These are phyloP conservation scores for Suillus subaureus DNA, from an alignment of 768 basidiomycete genomes.

Conservation along the genomic window DNA sequence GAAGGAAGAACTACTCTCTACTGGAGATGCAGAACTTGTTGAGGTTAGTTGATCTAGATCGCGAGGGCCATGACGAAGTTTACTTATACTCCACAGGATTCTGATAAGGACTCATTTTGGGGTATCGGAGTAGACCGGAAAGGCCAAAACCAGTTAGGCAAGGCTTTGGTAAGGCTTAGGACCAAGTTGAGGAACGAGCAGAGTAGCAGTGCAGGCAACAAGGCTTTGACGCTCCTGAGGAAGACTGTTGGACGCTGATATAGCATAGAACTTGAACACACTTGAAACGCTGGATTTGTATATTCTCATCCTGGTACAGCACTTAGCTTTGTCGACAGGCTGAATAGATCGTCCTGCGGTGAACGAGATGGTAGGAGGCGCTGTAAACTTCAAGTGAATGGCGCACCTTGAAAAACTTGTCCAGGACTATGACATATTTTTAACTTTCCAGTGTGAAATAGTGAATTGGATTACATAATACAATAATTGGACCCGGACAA, in stretches of 20 bases:
- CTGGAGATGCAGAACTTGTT: constrained; percentile 40
- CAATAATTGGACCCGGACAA: too few species aligned
- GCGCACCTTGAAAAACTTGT: too few species aligned
- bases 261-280: background rate
- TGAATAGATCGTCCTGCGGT: background rate
- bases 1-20: constrained; percentile 37
- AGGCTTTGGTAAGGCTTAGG: constrained; percentile 42
- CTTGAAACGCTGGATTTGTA: background rate
- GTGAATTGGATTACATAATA: too few species aligned
- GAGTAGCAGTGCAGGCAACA: background rate
- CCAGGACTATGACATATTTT: too few species aligned
- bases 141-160: constrained; percentile 45
- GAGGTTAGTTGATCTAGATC: constrained; percentile 32
- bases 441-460: too few species aligned
- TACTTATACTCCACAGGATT: constrained; percentile 17
- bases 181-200: constrained; percentile 29
- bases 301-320: background rate
- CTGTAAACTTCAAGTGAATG: too few species aligned
- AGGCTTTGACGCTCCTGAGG: background rate
- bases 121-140: constrained; percentile 39
- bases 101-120: constrained; percentile 35
- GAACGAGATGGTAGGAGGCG: background rate
- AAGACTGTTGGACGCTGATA: background rate
- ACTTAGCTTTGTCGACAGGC: background rate
- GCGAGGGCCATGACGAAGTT: constrained; percentile 10